Base-by-base conservation (phyloP, 495 filamentous ascomycete genomes). In the Tuber aestivum region DNA sequence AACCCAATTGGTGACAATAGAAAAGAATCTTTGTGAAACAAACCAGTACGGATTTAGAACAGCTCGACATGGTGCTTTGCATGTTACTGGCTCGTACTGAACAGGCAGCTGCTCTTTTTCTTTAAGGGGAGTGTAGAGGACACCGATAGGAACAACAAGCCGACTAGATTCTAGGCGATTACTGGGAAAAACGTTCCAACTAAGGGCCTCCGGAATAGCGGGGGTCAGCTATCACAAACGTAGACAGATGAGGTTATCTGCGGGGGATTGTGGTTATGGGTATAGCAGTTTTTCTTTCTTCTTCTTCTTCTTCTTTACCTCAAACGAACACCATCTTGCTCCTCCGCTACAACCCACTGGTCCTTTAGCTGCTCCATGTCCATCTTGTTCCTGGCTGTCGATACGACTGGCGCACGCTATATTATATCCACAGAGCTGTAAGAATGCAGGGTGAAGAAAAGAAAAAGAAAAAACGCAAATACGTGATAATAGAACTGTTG, bases 151-250 rank as follows among this genome's bases (percentile, higher is more conserved):
- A 65, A 98, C 96, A 77, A 99, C 95, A 72, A 99, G 90, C 61
- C 96, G 89, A 69, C 94, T 97, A 27, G 96, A 97, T 91, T 99
- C 96, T 92, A 99, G 97, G 83, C 96, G 94, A 84, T 94, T 93
- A 87, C 95, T 97, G 75, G 96, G 96, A 85, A 99, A 97, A 50
- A 96, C 97, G 84, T 99, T 99, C 96, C 96, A 99, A 85, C 82
- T 83, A 23, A 70, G 73, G 42, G 77, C 44, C 37, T 14, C 70
- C 70, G 38, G 68, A 45, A 12, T 72, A 14, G 79, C n/a, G 75
- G 78, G 72, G 37, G 61, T 68, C 40, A 45, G 44, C 23, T 32
- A n/a, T 20, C 50, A 41, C 27, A 69, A 37, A 3, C 70, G 6
- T n/a, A 68, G 56, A 56, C 23, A 27, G 50, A 35, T 35, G 27